Evolutionary conservation across 352 stramenopile species (phyloP), one percentile per base, ranked within the genome.

Genomic region (Thraustotheca clavata): DNA sequence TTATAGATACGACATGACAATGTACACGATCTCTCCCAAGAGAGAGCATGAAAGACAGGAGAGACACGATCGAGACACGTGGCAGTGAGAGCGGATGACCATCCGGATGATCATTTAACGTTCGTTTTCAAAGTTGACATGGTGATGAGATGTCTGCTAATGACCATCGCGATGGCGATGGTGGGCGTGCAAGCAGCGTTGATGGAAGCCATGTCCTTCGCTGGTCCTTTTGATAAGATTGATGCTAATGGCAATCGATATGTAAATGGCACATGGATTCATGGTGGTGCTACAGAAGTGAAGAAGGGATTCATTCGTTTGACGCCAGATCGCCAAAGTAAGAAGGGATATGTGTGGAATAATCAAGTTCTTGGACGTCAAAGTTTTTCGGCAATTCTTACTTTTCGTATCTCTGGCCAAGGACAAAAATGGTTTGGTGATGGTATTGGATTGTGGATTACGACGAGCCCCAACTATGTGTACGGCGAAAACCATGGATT

Each of bases 251-350:
- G 78, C 38, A 71, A 68, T 11, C 83, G 85, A 47, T 71, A 86
- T 59, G 72, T 94, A 59, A 91, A 90, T 63, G 77, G 83, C 54
- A 85, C 74, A 65, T 94, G 81, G 81, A 76, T 67, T 27, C 75
- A 86, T 59, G 86, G 86, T 54, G 86, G 83, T 50, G 80, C 74
- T 62, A 60, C 86, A 26, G 80, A 91, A 62, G 75, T 83, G 20
- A 92, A 93, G 69, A 90, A 91, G 71, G 74, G 88, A 73, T 94
- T 94, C 67, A 72, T 93, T 38, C 86, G 86, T 27, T 70, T 94
- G n/a, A 94, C 85, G n/a, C 85, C 85, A 8, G 84, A 94, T 62
- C 82, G 85, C 0, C 85, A 94, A 71, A 92, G 82, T 73, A 91
- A 93, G 70, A 75, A 79, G 38, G 85, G 85, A 0, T 86, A 83